Conservation (phyloP, 1,139 yeast species). For the Geotrichum macrosporum region DNA sequence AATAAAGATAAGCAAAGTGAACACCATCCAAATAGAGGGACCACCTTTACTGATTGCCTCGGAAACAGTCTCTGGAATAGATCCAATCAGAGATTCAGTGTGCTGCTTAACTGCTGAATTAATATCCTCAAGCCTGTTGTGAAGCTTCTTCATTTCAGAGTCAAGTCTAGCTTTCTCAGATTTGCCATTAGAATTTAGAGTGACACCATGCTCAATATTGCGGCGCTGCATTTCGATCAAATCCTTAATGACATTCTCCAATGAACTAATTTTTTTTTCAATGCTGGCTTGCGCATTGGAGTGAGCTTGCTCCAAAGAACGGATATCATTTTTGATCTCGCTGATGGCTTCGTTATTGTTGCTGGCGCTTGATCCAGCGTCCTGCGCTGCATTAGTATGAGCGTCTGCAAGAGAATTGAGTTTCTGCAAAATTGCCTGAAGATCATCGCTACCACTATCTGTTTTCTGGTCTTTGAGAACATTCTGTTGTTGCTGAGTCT, state of each 20-base stretch:
- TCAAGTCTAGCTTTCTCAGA: conserved; percentile 24
- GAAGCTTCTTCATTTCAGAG: conserved; percentile 27
- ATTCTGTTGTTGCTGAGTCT: too few relatives aligned
- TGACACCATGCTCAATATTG: conserved; percentile 15
- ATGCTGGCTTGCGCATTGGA: conserved; percentile 6
- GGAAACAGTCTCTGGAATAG: conserved; percentile 31
- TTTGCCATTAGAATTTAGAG: conserved; percentile 7
- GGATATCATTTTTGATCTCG: conserved; percentile 13
- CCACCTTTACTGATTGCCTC: conserved; percentile 33
- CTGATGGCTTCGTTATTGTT: not conserved
- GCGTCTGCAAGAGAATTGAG: conserved; percentile 16
- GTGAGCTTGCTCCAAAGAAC: conserved; percentile 5
- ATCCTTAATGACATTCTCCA: conserved; percentile 15
- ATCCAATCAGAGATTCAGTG: conserved; percentile 28
- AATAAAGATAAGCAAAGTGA: conserved; percentile 30
- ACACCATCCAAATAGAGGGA: conserved; percentile 32
- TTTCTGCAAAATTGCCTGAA: conserved; percentile 24
- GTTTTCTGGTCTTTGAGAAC: too few relatives aligned
- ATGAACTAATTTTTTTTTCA: conserved; percentile 11
- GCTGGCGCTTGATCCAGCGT: not conserved
- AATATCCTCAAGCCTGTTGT: conserved; percentile 27
- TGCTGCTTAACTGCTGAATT: conserved; percentile 30
- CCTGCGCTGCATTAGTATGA: not conserved
- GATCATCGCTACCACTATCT: conserved; percentile 12
- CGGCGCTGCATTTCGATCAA: conserved; percentile 18